These are phyloP conservation scores for Leccinum subtestaceum DNA, from an alignment of 768 basidiomycete genomes.

Conservation along the genomic window DNA sequence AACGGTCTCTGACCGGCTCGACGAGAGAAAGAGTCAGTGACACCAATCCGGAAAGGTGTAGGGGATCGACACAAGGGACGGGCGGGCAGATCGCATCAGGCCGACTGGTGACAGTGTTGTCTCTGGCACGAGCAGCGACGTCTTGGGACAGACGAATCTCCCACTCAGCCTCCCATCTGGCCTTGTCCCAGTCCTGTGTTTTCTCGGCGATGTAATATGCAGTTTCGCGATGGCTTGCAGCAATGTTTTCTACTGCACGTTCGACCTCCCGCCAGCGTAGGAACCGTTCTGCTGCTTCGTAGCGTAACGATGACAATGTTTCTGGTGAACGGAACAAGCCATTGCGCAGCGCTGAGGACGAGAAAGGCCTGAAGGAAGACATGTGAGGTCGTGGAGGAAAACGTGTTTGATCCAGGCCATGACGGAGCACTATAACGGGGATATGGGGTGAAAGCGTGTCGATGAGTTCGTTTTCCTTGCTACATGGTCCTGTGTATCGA, in stretches of 20 bases:
- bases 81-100: constrained; percentile 16
- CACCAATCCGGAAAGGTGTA: constrained; percentile 64
- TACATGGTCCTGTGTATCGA: constrained; percentile 24
- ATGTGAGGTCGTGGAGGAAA: constrained; percentile 36
- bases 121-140: constrained; percentile 49
- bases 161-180: constrained; percentile 68
- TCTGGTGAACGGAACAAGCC: constrained; percentile 67
- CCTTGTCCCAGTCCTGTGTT: constrained; percentile 51
- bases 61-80: constrained; percentile 51
- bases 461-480: constrained; percentile 45
- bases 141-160: constrained; percentile 57
- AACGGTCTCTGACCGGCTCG: constrained; percentile 38
- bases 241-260: constrained; percentile 47
- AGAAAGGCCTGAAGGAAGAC: constrained; percentile 56
- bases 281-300: constrained; percentile 68
- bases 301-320: constrained; percentile 52
- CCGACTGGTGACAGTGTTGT: constrained; percentile 31
- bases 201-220: constrained; percentile 20
- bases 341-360: constrained; percentile 48
- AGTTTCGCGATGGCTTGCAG: constrained; percentile 29
- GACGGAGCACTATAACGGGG: constrained; percentile 55
- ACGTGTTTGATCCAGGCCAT: constrained; percentile 33
- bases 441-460: constrained; percentile 50
- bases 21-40: constrained; percentile 61
- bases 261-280: constrained; percentile 72